phyloP scores from a whole-genome alignment of 2,329 filamentous ascomycete species.

The Exophiala lecanii-corni region DNA sequence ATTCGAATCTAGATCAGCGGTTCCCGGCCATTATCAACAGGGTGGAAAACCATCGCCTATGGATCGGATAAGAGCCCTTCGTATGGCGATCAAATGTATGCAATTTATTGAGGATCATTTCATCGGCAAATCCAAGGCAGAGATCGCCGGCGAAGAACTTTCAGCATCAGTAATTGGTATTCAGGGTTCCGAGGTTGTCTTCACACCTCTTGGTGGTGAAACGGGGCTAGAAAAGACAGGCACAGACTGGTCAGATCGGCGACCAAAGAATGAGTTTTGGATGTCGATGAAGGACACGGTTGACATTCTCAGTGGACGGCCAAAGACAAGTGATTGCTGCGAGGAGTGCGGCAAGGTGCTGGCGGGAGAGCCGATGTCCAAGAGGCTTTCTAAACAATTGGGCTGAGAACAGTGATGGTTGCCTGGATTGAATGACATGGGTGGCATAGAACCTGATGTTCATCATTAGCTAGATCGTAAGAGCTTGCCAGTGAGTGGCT shows the following conservation, averaged over 20 bases:
- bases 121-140: conserved; percentile 59
- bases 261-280: conserved; percentile 85
- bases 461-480: background rate
- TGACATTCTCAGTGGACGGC: conserved; percentile 75
- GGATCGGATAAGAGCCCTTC: conserved; percentile 88
- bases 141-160: conserved; percentile 68
- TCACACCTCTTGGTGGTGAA: conserved; percentile 64
- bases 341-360: conserved; percentile 22
- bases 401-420: too few relatives aligned
- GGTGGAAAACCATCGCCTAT: conserved; percentile 89
- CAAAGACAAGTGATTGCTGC: conserved; percentile 33
- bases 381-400: conserved; percentile 1
- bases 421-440: too few relatives aligned
- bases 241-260: conserved; percentile 88
- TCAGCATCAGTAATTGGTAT: conserved; percentile 85
- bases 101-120: conserved; percentile 76
- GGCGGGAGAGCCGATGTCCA: conserved; percentile 9
- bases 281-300: conserved; percentile 72
- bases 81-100: conserved; percentile 90
- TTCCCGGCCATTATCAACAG: conserved; percentile 92
- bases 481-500: background rate
- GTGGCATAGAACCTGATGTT: background rate
- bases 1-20: conserved; percentile 87
- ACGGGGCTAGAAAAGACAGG: conserved; percentile 71
- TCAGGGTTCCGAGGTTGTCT: conserved; percentile 82